Conservation (phyloP, 2,329 filamentous ascomycete genomes). For the Exophiala bonariae region DNA sequence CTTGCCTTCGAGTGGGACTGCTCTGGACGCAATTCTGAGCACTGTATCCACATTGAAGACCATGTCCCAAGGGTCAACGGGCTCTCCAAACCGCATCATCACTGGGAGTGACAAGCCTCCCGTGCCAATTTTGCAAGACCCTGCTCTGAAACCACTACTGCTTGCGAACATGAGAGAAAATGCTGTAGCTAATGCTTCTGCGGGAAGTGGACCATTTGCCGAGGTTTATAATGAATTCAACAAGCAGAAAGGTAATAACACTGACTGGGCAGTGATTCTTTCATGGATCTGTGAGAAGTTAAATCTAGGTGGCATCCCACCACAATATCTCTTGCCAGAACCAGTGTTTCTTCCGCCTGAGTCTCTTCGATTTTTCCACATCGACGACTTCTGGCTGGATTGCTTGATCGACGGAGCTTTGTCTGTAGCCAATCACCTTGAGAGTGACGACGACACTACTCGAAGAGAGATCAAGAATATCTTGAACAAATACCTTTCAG, state of each 20-base stretch:
- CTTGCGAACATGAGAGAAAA: background rate
- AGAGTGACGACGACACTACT: constrained; percentile 32
- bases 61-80: background rate
- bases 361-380: constrained; percentile 45
- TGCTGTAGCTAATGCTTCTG: background rate
- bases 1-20: too few species aligned
- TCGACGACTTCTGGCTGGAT: constrained; percentile 47
- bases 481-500: constrained; percentile 7
- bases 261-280: constrained; percentile 41
- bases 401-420: constrained; percentile 47
- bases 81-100: background rate
- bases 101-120: background rate
- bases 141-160: too few species aligned
- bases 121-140: background rate
- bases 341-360: constrained; percentile 38
- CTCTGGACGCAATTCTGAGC: too few species aligned
- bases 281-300: constrained; percentile 40
- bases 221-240: constrained; percentile 37
- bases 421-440: constrained; percentile 41
- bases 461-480: constrained; percentile 30
- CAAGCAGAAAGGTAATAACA: constrained; percentile 22
- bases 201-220: background rate
- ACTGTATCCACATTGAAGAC: constrained; percentile 8
- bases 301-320: constrained; percentile 39
- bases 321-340: constrained; percentile 44